These are phyloP conservation scores for Albifimbria verrucaria DNA, from an alignment of 2,329 filamentous ascomycete species.

Conservation along the genomic window DNA sequence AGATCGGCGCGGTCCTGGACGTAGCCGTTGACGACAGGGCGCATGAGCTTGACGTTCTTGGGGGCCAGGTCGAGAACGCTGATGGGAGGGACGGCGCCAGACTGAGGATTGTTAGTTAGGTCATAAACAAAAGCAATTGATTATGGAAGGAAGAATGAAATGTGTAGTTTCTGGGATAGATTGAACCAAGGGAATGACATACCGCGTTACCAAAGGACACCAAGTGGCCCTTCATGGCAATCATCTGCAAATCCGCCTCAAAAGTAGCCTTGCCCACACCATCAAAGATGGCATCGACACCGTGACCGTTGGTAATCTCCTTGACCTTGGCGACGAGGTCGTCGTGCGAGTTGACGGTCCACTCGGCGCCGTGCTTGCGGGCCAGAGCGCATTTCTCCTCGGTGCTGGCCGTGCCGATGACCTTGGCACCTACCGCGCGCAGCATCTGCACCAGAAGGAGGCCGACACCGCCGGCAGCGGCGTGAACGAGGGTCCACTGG, in stretches of 20 bases:
- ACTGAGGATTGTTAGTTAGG: slow-evolving; percentile 28
- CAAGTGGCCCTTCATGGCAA: slow-evolving; percentile 74
- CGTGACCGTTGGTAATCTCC: slow-evolving; percentile 68
- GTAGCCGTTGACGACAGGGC: slow-evolving; percentile 73
- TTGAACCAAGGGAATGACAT: slow-evolving; percentile 28
- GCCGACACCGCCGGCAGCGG: slow-evolving; percentile 80
- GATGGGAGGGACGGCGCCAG: slow-evolving; percentile 72
- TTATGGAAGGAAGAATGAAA: neutral
- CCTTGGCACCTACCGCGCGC: slow-evolving; percentile 66
- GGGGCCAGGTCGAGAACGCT: slow-evolving; percentile 52
- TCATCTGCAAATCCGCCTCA: slow-evolving; percentile 69
- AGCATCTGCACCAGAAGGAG: slow-evolving; percentile 74
- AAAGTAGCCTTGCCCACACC: slow-evolving; percentile 84
- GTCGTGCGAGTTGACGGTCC: slow-evolving; percentile 67
- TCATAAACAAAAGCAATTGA: neutral
- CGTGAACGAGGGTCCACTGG: slow-evolving; percentile 81
- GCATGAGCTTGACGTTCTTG: slow-evolving; percentile 75
- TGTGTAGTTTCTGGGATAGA: neutral
- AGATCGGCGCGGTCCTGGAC: slow-evolving; percentile 67
- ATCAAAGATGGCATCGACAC: slow-evolving; percentile 78
- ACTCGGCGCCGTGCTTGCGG: slow-evolving; percentile 65
- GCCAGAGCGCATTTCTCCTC: slow-evolving; percentile 70
- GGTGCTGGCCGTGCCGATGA: slow-evolving; percentile 77
- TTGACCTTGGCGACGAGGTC: slow-evolving; percentile 57
- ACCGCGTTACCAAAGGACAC: slow-evolving; percentile 78